These are phyloP conservation scores for Venturia pyrina DNA, from an alignment of 2,329 filamentous ascomycete species.

Conservation along the genomic window DNA sequence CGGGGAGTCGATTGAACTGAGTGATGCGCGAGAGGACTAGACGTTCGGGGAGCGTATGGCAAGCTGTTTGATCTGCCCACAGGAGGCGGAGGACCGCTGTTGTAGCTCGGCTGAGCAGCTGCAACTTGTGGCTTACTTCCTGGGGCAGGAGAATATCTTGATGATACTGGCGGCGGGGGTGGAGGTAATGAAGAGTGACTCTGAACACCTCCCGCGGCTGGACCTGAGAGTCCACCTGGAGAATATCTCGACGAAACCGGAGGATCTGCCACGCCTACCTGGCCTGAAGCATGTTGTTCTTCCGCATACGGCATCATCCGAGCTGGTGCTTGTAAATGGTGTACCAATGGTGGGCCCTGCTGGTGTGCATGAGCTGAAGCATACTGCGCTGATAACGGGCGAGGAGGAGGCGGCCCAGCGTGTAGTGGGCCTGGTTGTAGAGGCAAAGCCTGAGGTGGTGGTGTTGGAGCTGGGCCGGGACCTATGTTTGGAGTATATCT, in stretches of 20 bases:
- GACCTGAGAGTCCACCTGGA: neutral
- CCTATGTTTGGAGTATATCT: constrained; percentile 27
- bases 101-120: constrained; percentile 9
- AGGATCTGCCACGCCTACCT: neutral
- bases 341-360: constrained; percentile 20
- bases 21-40: constrained; percentile 51
- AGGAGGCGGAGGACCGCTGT: constrained; percentile 21
- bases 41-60: constrained; percentile 50
- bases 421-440: constrained; percentile 9
- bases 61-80: constrained; percentile 18
- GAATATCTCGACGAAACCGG: neutral
- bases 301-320: constrained; percentile 11
- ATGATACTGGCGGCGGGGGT: constrained; percentile 22
- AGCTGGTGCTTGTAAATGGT: constrained; percentile 17
- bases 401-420: neutral
- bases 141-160: constrained; percentile 34
- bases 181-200: constrained; percentile 15
- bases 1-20: constrained; percentile 18
- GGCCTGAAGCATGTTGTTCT: neutral
- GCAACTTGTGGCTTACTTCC: constrained; percentile 14
- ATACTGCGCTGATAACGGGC: neutral
- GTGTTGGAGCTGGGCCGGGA: constrained; percentile 14
- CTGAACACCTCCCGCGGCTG: neutral
- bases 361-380: constrained; percentile 10
- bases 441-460: constrained; percentile 14